These are phyloP conservation scores for Naganishia albida DNA, from an alignment of 1,284 basidiomycete genomes.

Conservation along the genomic window DNA sequence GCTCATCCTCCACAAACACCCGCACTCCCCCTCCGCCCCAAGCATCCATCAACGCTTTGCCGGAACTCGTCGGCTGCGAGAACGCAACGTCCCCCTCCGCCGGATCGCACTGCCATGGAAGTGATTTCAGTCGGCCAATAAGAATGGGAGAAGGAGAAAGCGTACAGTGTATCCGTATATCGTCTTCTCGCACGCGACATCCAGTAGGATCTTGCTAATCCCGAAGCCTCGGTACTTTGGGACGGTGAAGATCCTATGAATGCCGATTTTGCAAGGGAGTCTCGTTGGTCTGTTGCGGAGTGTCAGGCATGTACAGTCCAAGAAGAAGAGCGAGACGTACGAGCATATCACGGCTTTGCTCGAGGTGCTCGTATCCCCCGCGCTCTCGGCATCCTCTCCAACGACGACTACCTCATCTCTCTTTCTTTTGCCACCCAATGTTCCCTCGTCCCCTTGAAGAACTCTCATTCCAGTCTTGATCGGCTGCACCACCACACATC, in stretches of 20 bases:
- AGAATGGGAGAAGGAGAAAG: background rate
- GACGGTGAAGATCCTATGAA: slow-evolving; percentile 56
- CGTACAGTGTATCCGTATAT: slow-evolving; percentile 54
- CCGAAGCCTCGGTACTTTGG: slow-evolving; percentile 49
- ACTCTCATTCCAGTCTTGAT: slow-evolving; percentile 54
- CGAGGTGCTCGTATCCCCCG: background rate
- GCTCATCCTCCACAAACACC: slow-evolving; percentile 53
- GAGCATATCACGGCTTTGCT: slow-evolving; percentile 51
- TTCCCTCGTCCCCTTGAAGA: slow-evolving; percentile 30
- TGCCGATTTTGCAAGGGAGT: slow-evolving; percentile 53
- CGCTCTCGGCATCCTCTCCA: slow-evolving; percentile 4
- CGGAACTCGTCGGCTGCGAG: slow-evolving; percentile 56
- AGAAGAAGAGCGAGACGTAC: slow-evolving; percentile 42
- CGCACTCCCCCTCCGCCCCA: slow-evolving; percentile 50
- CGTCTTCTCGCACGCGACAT: slow-evolving; percentile 46
- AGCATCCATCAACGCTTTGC: slow-evolving; percentile 49
- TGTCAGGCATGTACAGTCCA: background rate
- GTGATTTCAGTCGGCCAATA: background rate
- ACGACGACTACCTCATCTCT: slow-evolving; percentile 38
- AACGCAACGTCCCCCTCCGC: slow-evolving; percentile 51
- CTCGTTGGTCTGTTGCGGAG: slow-evolving; percentile 44
- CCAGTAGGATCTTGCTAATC: slow-evolving; percentile 48
- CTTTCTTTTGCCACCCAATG: slow-evolving; percentile 16
- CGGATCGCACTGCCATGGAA: slow-evolving; percentile 33
- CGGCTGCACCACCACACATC: slow-evolving; percentile 52